A percentile compares a stretch with the other conserved stretches of the same genome.
phyloP scores from a whole-genome alignment of 805 yeast genomes.

The Cyberlindnera nakhonratchasimensis region DNA sequence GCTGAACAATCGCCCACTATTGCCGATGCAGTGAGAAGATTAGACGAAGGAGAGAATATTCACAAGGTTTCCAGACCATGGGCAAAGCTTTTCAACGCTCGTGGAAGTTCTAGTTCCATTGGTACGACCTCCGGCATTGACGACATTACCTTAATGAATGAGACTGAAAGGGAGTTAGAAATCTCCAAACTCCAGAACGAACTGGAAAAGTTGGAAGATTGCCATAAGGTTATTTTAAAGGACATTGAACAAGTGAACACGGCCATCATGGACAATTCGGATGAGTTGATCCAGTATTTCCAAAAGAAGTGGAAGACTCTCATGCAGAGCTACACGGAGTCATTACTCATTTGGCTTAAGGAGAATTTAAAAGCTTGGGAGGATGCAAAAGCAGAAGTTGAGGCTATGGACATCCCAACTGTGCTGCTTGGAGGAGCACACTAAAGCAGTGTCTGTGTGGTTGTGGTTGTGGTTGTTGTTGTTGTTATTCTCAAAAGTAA shows the following conservation, averaged over 20 bases:
- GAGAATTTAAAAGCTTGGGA: slow-evolving; percentile 40
- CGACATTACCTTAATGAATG: slow-evolving; percentile 29
- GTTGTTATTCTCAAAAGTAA: not conserved
- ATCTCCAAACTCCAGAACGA: slow-evolving; percentile 34
- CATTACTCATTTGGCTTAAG: slow-evolving; percentile 34
- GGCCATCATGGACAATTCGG: slow-evolving; percentile 32
- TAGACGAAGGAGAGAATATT: slow-evolving; percentile 27
- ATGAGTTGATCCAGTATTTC: slow-evolving; percentile 26
- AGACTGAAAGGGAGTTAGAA: slow-evolving; percentile 36
- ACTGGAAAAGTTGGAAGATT: slow-evolving; percentile 36
- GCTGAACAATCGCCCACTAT: slow-evolving; percentile 36
- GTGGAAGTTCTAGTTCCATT: slow-evolving; percentile 1
- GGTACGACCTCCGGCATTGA: slow-evolving; percentile 7
- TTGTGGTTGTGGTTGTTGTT: not conserved
- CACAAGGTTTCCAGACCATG: slow-evolving; percentile 24
- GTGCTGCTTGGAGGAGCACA: not conserved
- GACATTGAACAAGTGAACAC: slow-evolving; percentile 37
- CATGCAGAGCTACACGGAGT: slow-evolving; percentile 31
- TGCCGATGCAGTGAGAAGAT: slow-evolving; percentile 29
- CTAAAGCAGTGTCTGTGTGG: not conserved
- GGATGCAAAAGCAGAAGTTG: slow-evolving; percentile 31
- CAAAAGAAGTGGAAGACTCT: slow-evolving; percentile 30
- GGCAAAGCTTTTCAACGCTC: slow-evolving; percentile 25
- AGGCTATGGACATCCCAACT: slow-evolving; percentile 15
- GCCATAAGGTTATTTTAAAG: slow-evolving; percentile 33